Percentiles rank a stretch among this genome's conserved stretches.
These are phyloP conservation scores for Ricinus communis DNA, from an alignment of 345 rosid species.

Conservation along the genomic window DNA sequence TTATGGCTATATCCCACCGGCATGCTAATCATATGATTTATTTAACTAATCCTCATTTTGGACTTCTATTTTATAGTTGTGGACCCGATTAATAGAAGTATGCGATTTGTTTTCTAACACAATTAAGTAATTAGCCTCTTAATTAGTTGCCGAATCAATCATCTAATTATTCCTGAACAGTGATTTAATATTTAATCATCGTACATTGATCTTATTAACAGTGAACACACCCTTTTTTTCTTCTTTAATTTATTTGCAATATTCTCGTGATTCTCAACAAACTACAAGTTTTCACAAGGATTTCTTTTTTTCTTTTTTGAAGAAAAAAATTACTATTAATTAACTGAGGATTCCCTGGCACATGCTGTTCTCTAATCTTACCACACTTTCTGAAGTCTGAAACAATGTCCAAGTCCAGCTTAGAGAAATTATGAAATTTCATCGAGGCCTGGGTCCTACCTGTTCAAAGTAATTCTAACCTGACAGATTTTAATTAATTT, in stretches of 20 bases:
- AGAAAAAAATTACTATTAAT: background rate
- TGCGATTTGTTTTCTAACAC: too few relatives aligned
- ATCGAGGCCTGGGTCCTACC: too few relatives aligned
- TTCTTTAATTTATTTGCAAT: background rate
- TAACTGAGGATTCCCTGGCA: constrained; percentile 15
- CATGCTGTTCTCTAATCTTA: background rate
- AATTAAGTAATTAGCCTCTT: background rate
- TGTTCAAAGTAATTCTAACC: too few relatives aligned
- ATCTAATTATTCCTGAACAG: background rate
- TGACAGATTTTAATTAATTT: too few relatives aligned
- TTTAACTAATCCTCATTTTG: background rate
- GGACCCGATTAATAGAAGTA: too few relatives aligned
- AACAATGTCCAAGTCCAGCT: background rate
- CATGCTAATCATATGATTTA: background rate
- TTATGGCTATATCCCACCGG: too few relatives aligned
- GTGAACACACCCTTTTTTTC: too few relatives aligned
- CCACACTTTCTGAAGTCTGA: background rate
- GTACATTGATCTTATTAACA: background rate
- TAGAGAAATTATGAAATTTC: too few relatives aligned
- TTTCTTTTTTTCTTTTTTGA: too few relatives aligned
- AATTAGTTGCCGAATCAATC: background rate
- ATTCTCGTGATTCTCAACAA: background rate
- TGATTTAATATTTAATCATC: constrained; percentile 15
- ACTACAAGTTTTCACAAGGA: background rate
- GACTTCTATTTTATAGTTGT: constrained; percentile 1